phyloP scores from a whole-genome alignment of 2,329 filamentous ascomycete genomes.

The Neofusicoccum sp. region DNA sequence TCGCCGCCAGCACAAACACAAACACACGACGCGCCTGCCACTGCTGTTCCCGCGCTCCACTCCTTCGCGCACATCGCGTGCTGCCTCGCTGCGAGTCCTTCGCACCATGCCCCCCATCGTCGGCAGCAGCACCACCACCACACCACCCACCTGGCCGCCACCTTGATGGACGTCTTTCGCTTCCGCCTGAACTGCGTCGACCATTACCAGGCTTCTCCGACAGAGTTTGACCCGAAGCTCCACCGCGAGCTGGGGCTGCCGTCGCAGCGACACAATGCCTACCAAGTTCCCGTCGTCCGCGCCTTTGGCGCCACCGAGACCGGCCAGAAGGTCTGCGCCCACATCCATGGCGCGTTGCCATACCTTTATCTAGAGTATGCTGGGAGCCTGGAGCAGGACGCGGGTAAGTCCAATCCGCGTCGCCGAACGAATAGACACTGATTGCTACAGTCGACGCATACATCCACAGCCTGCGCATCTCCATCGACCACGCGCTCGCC shows the following conservation, averaged over 20 bases:
- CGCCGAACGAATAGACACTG: conserved; percentile 22
- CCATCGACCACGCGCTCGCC: conserved; percentile 86
- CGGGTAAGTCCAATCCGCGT: conserved; percentile 54
- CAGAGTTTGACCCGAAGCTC: conserved; percentile 76
- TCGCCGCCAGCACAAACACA: neutral
- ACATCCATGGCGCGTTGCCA: conserved; percentile 92
- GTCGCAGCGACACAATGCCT: conserved; percentile 60
- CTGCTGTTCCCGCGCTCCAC: neutral
- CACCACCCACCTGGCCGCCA: neutral
- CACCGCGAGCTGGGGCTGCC: conserved; percentile 59
- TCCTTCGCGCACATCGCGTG: neutral
- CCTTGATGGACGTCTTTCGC: conserved; percentile 71
- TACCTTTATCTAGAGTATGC: conserved; percentile 91
- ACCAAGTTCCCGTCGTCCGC: conserved; percentile 80
- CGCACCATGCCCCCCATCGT: conserved; percentile 1
- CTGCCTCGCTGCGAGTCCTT: neutral
- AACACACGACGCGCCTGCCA: neutral
- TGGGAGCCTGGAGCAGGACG: conserved; percentile 63
- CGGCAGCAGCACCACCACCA: neutral
- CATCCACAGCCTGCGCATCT: conserved; percentile 74
- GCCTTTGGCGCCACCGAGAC: conserved; percentile 92
- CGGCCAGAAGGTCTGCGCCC: conserved; percentile 92
- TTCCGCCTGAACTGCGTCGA: conserved; percentile 95
- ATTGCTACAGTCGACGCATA: conserved; percentile 64
- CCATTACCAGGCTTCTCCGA: conserved; percentile 80